phyloP scores from a whole-genome alignment of 2,329 filamentous ascomycete species.

The Xylariaceae sp. region DNA sequence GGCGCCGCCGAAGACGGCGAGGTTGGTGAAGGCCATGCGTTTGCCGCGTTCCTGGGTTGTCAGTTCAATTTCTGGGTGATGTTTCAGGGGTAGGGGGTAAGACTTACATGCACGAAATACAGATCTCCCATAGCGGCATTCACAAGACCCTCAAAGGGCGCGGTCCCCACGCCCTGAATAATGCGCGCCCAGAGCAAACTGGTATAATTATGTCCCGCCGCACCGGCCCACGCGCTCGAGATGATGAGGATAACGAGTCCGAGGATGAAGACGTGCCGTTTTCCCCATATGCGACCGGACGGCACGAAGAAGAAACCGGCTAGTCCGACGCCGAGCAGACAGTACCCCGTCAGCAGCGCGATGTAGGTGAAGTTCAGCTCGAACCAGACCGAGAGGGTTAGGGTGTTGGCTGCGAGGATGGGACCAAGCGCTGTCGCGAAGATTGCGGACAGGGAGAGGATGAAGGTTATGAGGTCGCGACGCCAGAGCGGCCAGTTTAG shows the following conservation, averaged over 20 bases:
- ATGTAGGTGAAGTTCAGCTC: slow-evolving; percentile 63
- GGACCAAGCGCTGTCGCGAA: slow-evolving; percentile 80
- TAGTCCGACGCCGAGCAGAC: slow-evolving; percentile 74
- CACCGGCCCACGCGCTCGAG: slow-evolving; percentile 74
- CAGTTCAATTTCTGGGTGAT: no score
- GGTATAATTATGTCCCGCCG: slow-evolving; percentile 59
- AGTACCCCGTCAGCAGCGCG: slow-evolving; percentile 81
- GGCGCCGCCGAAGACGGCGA: slow-evolving; percentile 52
- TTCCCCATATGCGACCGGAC: slow-evolving; percentile 84
- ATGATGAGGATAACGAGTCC: slow-evolving; percentile 68
- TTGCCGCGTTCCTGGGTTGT: slow-evolving; percentile 74
- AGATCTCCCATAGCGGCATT: slow-evolving; percentile 86
- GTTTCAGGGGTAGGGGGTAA: no score
- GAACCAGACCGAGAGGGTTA: slow-evolving; percentile 68
- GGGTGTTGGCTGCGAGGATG: slow-evolving; percentile 81
- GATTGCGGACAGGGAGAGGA: slow-evolving; percentile 74
- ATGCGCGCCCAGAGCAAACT: slow-evolving; percentile 73
- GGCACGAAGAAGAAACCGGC: slow-evolving; percentile 83
- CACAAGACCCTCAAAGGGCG: slow-evolving; percentile 84
- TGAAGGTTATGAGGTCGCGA: slow-evolving; percentile 72
- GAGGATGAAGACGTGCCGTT: slow-evolving; percentile 79
- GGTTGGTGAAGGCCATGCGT: slow-evolving; percentile 73
- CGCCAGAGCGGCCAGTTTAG: slow-evolving; percentile 80
- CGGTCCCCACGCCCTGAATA: slow-evolving; percentile 79
- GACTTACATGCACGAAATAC: slow-evolving; percentile 72